Evolutionary conservation across 805 yeast species (phyloP).

Genomic region (Myxozyma sirexii): DNA sequence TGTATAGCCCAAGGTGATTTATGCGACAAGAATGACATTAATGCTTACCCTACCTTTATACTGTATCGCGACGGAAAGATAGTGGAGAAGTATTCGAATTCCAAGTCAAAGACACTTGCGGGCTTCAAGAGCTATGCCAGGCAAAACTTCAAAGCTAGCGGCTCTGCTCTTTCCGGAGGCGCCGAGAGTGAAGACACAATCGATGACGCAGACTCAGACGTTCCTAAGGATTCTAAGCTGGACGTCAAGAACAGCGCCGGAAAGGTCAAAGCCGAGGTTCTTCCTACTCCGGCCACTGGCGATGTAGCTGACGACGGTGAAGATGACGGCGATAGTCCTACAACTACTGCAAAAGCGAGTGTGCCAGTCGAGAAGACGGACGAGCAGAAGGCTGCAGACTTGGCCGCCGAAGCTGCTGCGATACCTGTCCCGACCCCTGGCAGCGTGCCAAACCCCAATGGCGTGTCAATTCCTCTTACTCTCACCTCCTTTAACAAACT

Average conservation of each 20-base stretch:
- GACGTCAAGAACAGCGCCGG: neutral
- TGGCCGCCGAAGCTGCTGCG: constrained; percentile 15
- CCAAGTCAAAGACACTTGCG: constrained; percentile 18
- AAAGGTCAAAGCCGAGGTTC: neutral
- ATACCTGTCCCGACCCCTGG: constrained; percentile 8
- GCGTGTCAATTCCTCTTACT: constrained; percentile 41
- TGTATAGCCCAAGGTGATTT: constrained; percentile 87
- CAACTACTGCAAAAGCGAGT: neutral
- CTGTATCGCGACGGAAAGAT: constrained; percentile 52
- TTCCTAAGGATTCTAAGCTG: too few relatives aligned
- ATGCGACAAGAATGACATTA: constrained; percentile 67
- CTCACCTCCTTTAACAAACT: constrained; percentile 37
- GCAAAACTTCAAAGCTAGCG: constrained; percentile 4
- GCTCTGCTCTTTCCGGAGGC: neutral
- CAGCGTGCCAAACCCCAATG: constrained; percentile 42
- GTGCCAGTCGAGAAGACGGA: constrained; percentile 13
- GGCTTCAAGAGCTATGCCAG: constrained; percentile 24
- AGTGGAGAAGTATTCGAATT: constrained; percentile 35
- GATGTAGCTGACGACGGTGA: constrained; percentile 14
- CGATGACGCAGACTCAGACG: neutral
- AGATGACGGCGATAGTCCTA: neutral
- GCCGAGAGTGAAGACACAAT: constrained; percentile 9
- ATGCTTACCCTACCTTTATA: constrained; percentile 69
- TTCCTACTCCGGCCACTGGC: constrained; percentile 4
- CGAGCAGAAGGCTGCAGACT: constrained; percentile 16